Evolutionary conservation across 495 filamentous ascomycete genomes (phyloP), one percentile per base, ranked within the genome.

Genomic region (Daldinia concentrica): DNA sequence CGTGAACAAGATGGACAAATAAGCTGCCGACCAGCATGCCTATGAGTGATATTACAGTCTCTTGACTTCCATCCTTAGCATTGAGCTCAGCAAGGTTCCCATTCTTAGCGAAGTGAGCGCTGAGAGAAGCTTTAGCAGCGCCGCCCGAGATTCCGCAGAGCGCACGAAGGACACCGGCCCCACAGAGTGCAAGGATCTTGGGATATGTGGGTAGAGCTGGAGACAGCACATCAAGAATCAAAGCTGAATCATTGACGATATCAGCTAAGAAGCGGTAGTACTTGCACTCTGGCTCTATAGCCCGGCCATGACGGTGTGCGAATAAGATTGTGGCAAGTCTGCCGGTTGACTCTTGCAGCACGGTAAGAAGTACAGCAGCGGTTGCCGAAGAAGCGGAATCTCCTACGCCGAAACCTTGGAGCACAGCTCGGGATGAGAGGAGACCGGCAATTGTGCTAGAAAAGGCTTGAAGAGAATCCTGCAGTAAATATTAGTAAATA

Each of bases 41-140:
- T 41, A 97, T 37, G 41, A 99, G 85, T 2, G 92, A 95, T 59
- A 99, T 94, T 39, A 98, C 86, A 0, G 95, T 99, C 81, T 99
- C 95, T 82, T 99, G 95, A 66, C 92, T 95, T 24, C 94, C 95
- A 76, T 99, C 95, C 88, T 99, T 88, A 56, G 95, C 95, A 81
- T 97, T 98, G 48, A 98, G 83, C 78, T 98, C 95, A 11, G 92
- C 95, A 45, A 98, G 79, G 79, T 97, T 98, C n/a, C 93, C 93
- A 79, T 87, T 88, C 68, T 82, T 86, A 6, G 95, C 93, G 80
- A 99, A 99, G 81, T 99, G 95, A 22, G 92, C 93, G 74, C 91
- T 94, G 72, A 99, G 79, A 73, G 90, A 93, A 2, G 95, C 94
- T 79, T 99, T 99, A 22, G 92, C 91, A 55, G 92, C 93, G 12